These are phyloP conservation scores for Lepidium aucheri DNA, from an alignment of 345 rosid species.

Conservation along the genomic window DNA sequence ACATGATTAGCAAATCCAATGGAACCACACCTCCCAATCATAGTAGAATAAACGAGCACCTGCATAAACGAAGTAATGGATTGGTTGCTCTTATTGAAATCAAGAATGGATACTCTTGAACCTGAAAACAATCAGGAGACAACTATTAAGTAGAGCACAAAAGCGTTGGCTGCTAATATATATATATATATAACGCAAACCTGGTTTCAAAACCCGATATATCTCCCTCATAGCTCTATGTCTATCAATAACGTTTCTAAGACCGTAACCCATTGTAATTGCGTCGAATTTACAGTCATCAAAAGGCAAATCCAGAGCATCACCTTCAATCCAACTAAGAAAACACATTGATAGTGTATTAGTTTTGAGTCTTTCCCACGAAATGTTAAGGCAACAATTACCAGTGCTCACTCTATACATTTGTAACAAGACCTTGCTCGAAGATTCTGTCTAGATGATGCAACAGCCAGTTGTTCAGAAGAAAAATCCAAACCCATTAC, in stretches of 20 bases:
- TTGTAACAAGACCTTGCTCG: conserved; percentile 45
- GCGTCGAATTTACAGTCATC: conserved; percentile 63
- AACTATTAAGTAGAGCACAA: neutral
- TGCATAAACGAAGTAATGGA: conserved; percentile 47
- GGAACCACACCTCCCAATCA: neutral
- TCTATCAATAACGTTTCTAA: conserved; percentile 66
- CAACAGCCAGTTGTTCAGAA: conserved; percentile 54
- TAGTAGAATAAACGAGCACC: conserved; percentile 31
- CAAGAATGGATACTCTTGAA: conserved; percentile 64
- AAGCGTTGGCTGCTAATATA: too few species aligned
- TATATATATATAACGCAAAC: too few species aligned
- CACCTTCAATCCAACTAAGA: conserved; percentile 71
- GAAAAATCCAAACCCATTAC: conserved; percentile 86
- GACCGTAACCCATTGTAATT: conserved; percentile 83
- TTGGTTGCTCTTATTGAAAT: conserved; percentile 63
- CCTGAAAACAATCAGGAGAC: conserved; percentile 34
- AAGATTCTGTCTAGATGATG: conserved; percentile 51
- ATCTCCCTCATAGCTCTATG: conserved; percentile 55
- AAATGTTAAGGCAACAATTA: conserved; percentile 21
- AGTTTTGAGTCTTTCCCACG: neutral
- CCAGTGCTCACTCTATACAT: conserved; percentile 90
- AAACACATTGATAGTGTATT: neutral
- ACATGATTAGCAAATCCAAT: neutral
- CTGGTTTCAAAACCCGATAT: conserved; percentile 69
- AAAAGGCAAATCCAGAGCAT: conserved; percentile 71